Evolutionary conservation across 2,329 filamentous ascomycete genomes (phyloP), one percentile per base, ranked within the genome.

Genomic region (Diaporthe ampelina): DNA sequence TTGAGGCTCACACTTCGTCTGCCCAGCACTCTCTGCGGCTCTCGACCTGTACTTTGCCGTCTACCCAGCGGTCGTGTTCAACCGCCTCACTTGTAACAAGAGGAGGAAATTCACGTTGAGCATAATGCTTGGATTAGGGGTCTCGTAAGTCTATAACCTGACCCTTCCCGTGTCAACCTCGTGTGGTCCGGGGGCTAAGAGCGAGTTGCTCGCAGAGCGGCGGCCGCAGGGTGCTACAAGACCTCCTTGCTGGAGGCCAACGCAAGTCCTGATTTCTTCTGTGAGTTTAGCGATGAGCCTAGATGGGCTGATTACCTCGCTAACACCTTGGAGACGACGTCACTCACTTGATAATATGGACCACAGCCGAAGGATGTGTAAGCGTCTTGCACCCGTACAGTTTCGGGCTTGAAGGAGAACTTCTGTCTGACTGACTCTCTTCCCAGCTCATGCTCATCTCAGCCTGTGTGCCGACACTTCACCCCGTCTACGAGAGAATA

Each of bases 401-500:
- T 8, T 0, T 45, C 15, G 21, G 19, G 45, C 11, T 26, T 35
- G 43, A 40, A 26, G 15, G 4, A 19, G 29, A 19, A 19, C 13
- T 37, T 24, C 24, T 11, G 13, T 13, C 21, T 24, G 63, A 67
- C 48, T 67, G 32, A 52, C 29, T 45, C 29, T 24, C 61, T 10
- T 37, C 43, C 43, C 61, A 67, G 61, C 26, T 67, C 45, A 67
- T 67, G 63, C 63, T 67, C 15, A 67, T 67, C 15, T 67, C 63
- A 26, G 45, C 63, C 32, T 67, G 63, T 67, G 9, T 67, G 21
- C 45, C 63, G 29, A 67, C 63, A 15, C 63, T 67, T n/a, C 63
- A 67, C 32, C 63, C 63, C n/a, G 45, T 67, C 29, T 67, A 67
- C 45, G 63, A 67, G 7, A 52, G 29, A 67, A 52, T 67, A 52